Evolutionary conservation across 225 moss, liverwort and hornwort genomes (phyloP), one percentile per base, ranked within the genome.

Genomic region (Takakia lepidozioides): DNA sequence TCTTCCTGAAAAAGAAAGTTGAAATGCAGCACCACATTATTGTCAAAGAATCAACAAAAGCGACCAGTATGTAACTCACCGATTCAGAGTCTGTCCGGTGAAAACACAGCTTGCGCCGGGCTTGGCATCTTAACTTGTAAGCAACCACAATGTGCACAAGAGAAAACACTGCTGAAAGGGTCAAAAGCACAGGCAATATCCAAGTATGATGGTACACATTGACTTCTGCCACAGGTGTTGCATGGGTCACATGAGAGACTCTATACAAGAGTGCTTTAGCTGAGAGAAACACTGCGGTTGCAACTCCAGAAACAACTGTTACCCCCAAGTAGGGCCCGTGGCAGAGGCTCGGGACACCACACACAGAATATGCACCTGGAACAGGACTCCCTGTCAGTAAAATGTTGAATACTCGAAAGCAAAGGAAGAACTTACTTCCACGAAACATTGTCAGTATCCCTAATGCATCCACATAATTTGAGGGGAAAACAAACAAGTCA

Each of bases 61-160:
- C n/a, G n/a, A n/a, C n/a, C n/a, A n/a, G n/a, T n/a, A n/a, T n/a
- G n/a, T n/a, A 28, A 56, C 56, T 56, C 4, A 56, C 56, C 23
- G 23, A 27, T 56, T 56, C 56, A 29, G 28, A 3, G 4, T 56
- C 56, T 44, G 69, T 0, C 36, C 66, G 51, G 19, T 73, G 69
- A 21, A 74, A 79, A 29, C 45, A 59, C 24, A 80, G 70, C 63
- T 71, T 80, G 47, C 80, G 73, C 27, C 70, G 74, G 60, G 74
- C 70, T 18, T 44, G 80, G 41, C 70, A 74, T 54, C 74, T 57
- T 17, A 74, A 70, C 67, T 74, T 74, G 39, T 80, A 74, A 13
- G 80, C 74, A 5, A 80, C 70, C 26, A 71, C n/a, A 34, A 74
- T 67, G 53, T 80, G 80, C 28, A 67, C 54, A 20, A 71, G 21